phyloP scores from a whole-genome alignment of 345 rosid genomes.

The Turritis glabra region DNA sequence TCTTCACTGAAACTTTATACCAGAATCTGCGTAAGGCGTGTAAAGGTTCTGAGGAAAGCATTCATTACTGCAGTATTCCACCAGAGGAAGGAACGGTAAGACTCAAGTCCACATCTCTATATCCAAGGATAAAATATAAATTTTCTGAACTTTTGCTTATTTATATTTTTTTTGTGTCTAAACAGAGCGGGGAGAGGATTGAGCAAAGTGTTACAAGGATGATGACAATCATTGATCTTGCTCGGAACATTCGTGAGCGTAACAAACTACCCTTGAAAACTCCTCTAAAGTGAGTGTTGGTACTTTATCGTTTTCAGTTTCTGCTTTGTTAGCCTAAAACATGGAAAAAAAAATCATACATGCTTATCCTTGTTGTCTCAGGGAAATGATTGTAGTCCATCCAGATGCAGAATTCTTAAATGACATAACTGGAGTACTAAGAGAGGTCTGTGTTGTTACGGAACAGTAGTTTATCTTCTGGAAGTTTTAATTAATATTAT shows the following conservation, averaged over 20 bases:
- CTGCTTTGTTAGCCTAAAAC: constrained; percentile 1
- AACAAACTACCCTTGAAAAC: constrained; percentile 90
- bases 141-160: background rate
- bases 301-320: constrained; percentile 6
- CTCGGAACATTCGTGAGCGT: constrained; percentile 94
- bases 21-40: constrained; percentile 89
- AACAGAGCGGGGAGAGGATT: constrained; percentile 79
- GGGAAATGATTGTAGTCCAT: constrained; percentile 93
- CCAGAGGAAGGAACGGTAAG: constrained; percentile 79
- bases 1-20: constrained; percentile 90
- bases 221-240: constrained; percentile 95
- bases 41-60: constrained; percentile 74
- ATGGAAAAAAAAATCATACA: background rate
- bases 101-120: constrained; percentile 13
- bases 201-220: constrained; percentile 93
- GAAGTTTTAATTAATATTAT: background rate
- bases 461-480: background rate
- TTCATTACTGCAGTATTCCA: constrained; percentile 87
- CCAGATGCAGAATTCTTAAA: constrained; percentile 83
- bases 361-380: constrained; percentile 37
- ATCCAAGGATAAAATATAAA: background rate
- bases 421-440: constrained; percentile 90
- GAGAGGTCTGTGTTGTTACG: constrained; percentile 58
- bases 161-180: constrained; percentile 10
- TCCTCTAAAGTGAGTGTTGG: constrained; percentile 68